phyloP scores from a whole-genome alignment of 345 rosid genomes.

The Geranium brycei region DNA sequence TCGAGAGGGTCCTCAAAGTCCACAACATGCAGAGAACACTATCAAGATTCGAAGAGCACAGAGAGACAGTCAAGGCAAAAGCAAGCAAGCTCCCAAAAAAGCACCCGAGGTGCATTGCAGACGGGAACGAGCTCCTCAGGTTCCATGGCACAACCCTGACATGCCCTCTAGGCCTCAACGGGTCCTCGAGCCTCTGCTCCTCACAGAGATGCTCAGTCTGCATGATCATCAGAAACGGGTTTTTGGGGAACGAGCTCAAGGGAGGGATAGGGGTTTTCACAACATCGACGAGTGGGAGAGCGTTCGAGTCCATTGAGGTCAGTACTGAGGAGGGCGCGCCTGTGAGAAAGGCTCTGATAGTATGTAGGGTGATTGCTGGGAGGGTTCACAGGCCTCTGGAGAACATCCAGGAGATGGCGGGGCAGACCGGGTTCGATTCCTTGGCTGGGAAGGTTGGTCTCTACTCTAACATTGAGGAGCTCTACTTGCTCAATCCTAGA shows the following conservation, averaged over 20 bases:
- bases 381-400: conserved; percentile 91
- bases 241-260: conserved; percentile 66
- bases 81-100: conserved; percentile 36
- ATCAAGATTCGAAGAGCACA: conserved; percentile 81
- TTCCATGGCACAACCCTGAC: conserved; percentile 78
- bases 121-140: conserved; percentile 89
- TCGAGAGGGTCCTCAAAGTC: conserved; percentile 81
- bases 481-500: conserved; percentile 79
- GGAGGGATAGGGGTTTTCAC: conserved; percentile 88
- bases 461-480: conserved; percentile 87
- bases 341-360: conserved; percentile 72
- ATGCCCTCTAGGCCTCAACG: conserved; percentile 75
- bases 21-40: conserved; percentile 92
- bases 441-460: conserved; percentile 93
- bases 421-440: conserved; percentile 87
- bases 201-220: conserved; percentile 82
- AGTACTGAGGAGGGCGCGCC: conserved; percentile 26
- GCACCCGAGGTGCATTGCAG: conserved; percentile 89
- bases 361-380: conserved; percentile 91
- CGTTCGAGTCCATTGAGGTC: conserved; percentile 49
- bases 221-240: conserved; percentile 60
- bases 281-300: conserved; percentile 89
- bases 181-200: conserved; percentile 61
- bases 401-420: conserved; percentile 66
- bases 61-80: conserved; percentile 73